Evolutionary conservation across 2,329 filamentous ascomycete genomes (phyloP), one percentile per base, ranked within the genome.

Genomic region (Scolecobasidium constrictum): DNA sequence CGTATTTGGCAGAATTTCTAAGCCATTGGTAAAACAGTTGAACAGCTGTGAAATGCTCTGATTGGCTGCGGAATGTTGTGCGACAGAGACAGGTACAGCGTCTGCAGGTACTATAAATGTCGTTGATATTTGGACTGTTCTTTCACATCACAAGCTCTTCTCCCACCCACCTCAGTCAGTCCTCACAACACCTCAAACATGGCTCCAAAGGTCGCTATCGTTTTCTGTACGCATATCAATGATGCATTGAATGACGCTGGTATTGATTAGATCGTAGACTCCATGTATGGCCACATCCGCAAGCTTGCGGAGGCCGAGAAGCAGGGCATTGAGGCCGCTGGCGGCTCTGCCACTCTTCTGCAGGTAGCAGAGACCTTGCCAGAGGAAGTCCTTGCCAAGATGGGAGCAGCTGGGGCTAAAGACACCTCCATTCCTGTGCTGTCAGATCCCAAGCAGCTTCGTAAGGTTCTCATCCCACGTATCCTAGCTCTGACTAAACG

Each of bases 181-280:
- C n/a, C n/a, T n/a, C n/a, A n/a, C n/a, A n/a, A n/a, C n/a, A n/a
- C n/a, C n/a, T n/a, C n/a, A 37, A 36, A 42, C 16, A 93, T 94
- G 86, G 85, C 84, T 68, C 84, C 85, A 64, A 93, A 86, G 72
- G 77, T 94, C 60, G 87, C 87, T 55, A 92, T 94, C 67, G 78
- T 94, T 63, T 93, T 78, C 65, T 44, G 84, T 88, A 73, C 54
- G 83, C 76, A 37, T 38, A 47, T 42, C 38, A 42, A 38, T 34
- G 44, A 22, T 9, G 40, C 31, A 45, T 28, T 18, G 23, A 41
- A 2, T 21, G 35, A 11, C 23, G 28, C 20, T 28, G 4, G 31
- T 38, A 20, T 34, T 42, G 17, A n/a, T 26, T 43, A 35, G 31
- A 39, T 22, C 23, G 48, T 92, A 85, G 94, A 94, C 71, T 93